phyloP scores from a whole-genome alignment of 345 rosid genomes.

The Durio zibethinus region DNA sequence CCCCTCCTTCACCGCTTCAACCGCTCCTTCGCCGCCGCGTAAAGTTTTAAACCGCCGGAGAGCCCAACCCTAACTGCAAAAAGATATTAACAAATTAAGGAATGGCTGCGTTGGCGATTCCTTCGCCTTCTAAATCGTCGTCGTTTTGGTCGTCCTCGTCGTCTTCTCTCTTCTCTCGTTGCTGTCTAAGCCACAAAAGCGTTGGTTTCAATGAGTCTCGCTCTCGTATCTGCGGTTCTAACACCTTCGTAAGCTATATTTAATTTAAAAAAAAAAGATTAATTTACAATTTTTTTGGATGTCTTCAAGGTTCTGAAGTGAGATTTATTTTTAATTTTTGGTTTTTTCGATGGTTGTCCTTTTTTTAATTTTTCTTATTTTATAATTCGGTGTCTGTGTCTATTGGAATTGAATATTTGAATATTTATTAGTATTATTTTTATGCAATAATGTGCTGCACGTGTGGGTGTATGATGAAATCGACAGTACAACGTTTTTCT shows the following conservation, averaged over 20 bases:
- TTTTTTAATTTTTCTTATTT: neutral
- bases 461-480: neutral
- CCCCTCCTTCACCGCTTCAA: neutral
- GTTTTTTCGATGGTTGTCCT: neutral
- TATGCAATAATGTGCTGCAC: neutral
- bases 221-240: slow-evolving; percentile 27
- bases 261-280: neutral
- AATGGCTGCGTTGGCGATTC: slow-evolving; percentile 46
- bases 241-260: slow-evolving; percentile 34
- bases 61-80: slow-evolving; percentile 5
- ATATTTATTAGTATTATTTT: neutral
- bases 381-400: neutral
- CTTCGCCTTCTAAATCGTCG: slow-evolving; percentile 32
- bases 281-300: neutral
- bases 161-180: slow-evolving; percentile 27
- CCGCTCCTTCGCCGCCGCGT: slow-evolving; percentile 5
- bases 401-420: neutral
- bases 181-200: slow-evolving; percentile 16
- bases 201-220: slow-evolving; percentile 27
- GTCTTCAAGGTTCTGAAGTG: neutral
- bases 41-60: neutral
- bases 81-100: neutral
- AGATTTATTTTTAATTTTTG: neutral
- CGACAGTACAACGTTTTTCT: neutral
- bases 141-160: slow-evolving; percentile 32